Evolutionary conservation across 768 basidiomycete species (phyloP).

Genomic region (Boletus patriciae): DNA sequence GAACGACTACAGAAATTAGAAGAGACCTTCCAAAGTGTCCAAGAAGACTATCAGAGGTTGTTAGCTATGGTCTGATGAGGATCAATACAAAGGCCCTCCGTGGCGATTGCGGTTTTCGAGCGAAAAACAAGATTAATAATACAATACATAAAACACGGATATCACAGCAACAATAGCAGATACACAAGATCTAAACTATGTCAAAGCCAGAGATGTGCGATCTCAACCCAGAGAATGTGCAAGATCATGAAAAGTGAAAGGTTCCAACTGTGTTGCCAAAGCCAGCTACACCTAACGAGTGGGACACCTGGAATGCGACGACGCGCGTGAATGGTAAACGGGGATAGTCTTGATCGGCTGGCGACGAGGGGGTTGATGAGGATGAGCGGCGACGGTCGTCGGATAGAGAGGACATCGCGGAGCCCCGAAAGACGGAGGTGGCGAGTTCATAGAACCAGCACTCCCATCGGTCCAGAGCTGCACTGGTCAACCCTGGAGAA

Average conservation of each 20-base stretch:
- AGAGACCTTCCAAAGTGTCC: constrained; percentile 88
- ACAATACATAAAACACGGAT: constrained; percentile 27
- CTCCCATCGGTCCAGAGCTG: constrained; percentile 81
- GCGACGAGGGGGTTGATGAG: not conserved
- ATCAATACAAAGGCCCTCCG: not conserved
- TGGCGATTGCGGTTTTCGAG: not conserved
- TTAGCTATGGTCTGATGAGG: constrained; percentile 47
- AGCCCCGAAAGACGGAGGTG: constrained; percentile 47
- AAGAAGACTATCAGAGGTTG: constrained; percentile 83
- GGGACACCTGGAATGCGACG: constrained; percentile 52
- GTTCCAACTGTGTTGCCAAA: constrained; percentile 67
- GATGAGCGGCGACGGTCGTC: constrained; percentile 17
- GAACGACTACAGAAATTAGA: constrained; percentile 88
- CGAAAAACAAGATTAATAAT: constrained; percentile 12
- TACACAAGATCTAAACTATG: constrained; percentile 17
- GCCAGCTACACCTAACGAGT: constrained; percentile 60
- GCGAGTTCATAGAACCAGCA: constrained; percentile 74
- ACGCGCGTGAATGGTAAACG: constrained; percentile 82
- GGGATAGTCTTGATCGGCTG: constrained; percentile 36
- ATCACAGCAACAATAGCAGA: constrained; percentile 14
- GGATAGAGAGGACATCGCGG: constrained; percentile 50
- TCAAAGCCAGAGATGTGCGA: not conserved
- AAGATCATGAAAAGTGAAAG: constrained; percentile 27
- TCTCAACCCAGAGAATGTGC: not conserved
- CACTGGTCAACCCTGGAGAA: constrained; percentile 51